Evolutionary conservation across 148 eudicot genomes (phyloP).

Genomic region (Camellia sinensis): DNA sequence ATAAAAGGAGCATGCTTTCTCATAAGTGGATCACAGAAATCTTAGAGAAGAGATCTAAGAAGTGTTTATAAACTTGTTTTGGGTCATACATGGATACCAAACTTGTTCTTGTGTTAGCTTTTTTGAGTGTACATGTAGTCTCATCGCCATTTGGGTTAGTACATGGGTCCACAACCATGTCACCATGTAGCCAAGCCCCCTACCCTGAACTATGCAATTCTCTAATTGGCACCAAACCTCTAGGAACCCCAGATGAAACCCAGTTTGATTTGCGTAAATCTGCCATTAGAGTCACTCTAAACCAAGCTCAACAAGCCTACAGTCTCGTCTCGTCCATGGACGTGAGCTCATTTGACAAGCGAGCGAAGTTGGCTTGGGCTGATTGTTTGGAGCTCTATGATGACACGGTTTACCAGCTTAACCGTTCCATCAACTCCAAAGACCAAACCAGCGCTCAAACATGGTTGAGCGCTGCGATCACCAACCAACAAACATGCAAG

Average conservation of each 20-base stretch:
- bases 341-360: slow-evolving; percentile 21
- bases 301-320: slow-evolving; percentile 38
- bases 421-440: slow-evolving; percentile 27
- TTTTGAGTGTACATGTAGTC: slow-evolving; percentile 13
- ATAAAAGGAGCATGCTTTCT: background rate
- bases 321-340: slow-evolving; percentile 35
- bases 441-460: slow-evolving; percentile 33
- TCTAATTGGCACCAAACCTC: slow-evolving; percentile 9
- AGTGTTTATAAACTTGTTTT: background rate
- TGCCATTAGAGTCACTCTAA: slow-evolving; percentile 29
- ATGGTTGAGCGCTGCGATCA: slow-evolving; percentile 51
- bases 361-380: slow-evolving; percentile 48
- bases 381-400: slow-evolving; percentile 64
- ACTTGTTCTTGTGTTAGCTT: background rate
- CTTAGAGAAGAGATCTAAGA: too few relatives aligned
- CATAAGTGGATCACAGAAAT: background rate
- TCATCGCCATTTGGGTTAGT: slow-evolving; percentile 10
- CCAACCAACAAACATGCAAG: slow-evolving; percentile 61
- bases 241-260: slow-evolving; percentile 14
- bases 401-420: slow-evolving; percentile 40
- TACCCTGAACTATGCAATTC: slow-evolving; percentile 42
- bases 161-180: slow-evolving; percentile 25
- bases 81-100: slow-evolving; percentile 22
- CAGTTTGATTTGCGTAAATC: slow-evolving; percentile 21
- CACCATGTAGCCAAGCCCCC: slow-evolving; percentile 43